Conservation (phyloP, 768 basidiomycete species). For the Suillus sp. region DNA sequence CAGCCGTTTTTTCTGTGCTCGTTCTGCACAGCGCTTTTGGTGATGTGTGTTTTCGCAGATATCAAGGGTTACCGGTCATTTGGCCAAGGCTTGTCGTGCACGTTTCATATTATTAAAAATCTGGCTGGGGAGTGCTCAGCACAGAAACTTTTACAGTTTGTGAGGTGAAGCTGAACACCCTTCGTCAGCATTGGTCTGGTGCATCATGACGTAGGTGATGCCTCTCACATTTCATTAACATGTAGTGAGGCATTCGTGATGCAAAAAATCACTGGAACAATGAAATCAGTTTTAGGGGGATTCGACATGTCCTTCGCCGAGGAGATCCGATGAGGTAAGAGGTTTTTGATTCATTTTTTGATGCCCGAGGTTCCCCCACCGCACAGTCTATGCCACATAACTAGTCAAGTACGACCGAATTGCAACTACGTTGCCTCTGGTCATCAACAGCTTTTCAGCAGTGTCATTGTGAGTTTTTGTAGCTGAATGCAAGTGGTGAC, state of each 20-base stretch:
- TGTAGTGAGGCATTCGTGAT: neutral
- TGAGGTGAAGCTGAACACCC: neutral
- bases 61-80: neutral
- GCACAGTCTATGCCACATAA: neutral
- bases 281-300: neutral
- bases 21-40: neutral
- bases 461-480: neutral
- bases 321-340: neutral
- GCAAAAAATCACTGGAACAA: neutral
- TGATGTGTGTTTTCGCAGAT: neutral
- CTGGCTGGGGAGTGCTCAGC: neutral
- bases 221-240: too few species aligned
- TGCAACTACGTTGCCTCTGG: slow-evolving; percentile 1
- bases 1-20: neutral
- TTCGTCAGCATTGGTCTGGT: neutral
- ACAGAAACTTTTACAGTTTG: neutral
- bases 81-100: neutral
- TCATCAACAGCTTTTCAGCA: neutral
- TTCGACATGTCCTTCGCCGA: neutral
- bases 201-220: neutral
- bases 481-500: neutral
- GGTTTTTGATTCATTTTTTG: neutral
- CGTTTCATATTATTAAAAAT: neutral
- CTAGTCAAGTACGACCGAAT: neutral
- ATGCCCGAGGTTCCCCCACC: neutral